A percentile compares a stretch with the other conserved stretches of the same genome.
These are phyloP conservation scores for Tetracladium marchalianum DNA, from an alignment of 495 filamentous ascomycete genomes.

Conservation along the genomic window DNA sequence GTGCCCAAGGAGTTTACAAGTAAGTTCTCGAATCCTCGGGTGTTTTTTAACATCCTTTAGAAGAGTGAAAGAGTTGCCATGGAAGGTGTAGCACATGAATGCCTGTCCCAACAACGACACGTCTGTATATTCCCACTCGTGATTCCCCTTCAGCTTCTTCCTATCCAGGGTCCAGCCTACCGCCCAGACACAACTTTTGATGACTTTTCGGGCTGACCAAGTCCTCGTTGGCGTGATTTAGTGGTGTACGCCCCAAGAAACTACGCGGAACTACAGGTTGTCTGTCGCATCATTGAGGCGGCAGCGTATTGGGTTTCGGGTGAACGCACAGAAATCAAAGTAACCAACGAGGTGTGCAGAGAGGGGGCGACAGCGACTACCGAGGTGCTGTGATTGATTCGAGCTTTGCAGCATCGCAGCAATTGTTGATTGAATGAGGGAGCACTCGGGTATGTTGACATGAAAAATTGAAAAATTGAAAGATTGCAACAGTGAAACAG, in stretches of 20 bases:
- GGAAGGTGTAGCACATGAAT: slow-evolving; percentile 3
- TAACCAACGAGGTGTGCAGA: neutral
- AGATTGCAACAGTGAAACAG: no score
- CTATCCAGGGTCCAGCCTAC: slow-evolving; percentile 46
- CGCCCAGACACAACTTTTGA: no score
- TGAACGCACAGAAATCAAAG: slow-evolving; percentile 12
- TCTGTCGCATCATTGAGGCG: slow-evolving; percentile 64
- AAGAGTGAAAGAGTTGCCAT: neutral
- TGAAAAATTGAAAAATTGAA: no score
- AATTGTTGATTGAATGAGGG: no score
- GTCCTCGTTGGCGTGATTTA: slow-evolving; percentile 15
- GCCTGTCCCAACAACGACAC: slow-evolving; percentile 7
- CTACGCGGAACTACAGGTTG: slow-evolving; percentile 54
- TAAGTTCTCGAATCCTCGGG: no score
- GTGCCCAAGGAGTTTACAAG: slow-evolving; percentile 18
- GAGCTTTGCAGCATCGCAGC: no score
- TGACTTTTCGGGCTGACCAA: no score
- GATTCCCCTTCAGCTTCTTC: slow-evolving; percentile 26
- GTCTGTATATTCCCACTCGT: no score
- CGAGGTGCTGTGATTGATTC: no score
- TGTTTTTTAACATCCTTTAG: neutral
- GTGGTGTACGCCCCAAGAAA: slow-evolving; percentile 78
- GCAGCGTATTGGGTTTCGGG: slow-evolving; percentile 53
- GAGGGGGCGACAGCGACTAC: no score
- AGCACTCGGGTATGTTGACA: no score